Evolutionary conservation across 2,329 filamentous ascomycete species (phyloP).

Genomic region (Ceratocystis albifundus): DNA sequence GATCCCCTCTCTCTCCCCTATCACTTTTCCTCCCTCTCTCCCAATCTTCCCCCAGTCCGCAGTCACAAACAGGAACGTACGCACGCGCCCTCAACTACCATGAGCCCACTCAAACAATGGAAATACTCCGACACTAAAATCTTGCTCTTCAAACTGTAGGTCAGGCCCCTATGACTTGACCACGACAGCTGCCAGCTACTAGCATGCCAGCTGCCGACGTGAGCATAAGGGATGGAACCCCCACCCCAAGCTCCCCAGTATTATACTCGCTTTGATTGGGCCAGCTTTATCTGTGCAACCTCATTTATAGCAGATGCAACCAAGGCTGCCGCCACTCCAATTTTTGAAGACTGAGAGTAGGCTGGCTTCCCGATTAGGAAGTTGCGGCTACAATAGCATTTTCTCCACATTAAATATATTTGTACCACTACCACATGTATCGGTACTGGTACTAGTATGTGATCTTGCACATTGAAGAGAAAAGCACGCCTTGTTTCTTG

Average conservation of each 20-base stretch:
- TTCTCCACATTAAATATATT: too few relatives aligned
- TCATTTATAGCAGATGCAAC: neutral
- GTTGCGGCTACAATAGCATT: too few relatives aligned
- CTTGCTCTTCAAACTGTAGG: neutral
- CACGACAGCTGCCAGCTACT: neutral
- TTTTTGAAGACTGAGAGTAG: too few relatives aligned
- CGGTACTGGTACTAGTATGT: too few relatives aligned
- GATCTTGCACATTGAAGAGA: neutral
- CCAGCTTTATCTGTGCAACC: neutral
- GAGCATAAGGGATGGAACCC: neutral
- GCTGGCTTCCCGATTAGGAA: too few relatives aligned
- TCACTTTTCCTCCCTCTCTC: neutral
- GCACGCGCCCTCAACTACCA: neutral
- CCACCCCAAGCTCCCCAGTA: neutral
- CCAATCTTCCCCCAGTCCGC: neutral
- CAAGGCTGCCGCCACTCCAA: too few relatives aligned
- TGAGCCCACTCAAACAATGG: neutral
- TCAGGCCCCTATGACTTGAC: too few relatives aligned
- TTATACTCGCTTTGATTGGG: neutral
- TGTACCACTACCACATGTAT: too few relatives aligned
- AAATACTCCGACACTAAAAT: slow-evolving; percentile 3
- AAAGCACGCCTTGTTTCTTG: neutral
- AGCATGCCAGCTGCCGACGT: neutral
- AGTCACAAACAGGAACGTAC: neutral
- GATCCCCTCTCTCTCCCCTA: neutral